phyloP scores from a whole-genome alignment of 2,329 filamentous ascomycete genomes.

The Sporothrix schenckii region DNA sequence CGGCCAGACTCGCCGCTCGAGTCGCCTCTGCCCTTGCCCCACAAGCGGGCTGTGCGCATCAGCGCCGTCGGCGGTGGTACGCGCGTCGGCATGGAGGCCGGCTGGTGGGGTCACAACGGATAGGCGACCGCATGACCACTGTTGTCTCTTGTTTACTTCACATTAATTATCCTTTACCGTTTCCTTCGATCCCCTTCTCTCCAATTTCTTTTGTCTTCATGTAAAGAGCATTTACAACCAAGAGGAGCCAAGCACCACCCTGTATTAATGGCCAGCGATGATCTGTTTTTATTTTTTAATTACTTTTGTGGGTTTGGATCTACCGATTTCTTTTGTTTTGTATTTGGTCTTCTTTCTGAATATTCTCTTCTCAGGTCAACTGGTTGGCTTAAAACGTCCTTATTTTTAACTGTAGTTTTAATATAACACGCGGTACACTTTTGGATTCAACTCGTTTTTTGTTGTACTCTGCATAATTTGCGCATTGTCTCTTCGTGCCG shows the following conservation, averaged over 20 bases:
- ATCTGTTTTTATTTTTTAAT: background rate
- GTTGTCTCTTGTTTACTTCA: background rate
- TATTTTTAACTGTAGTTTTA: slow-evolving; percentile 23
- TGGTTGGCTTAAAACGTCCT: slow-evolving; percentile 18
- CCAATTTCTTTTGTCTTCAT: slow-evolving; percentile 20
- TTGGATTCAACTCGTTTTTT: background rate
- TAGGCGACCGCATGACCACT: slow-evolving; percentile 26
- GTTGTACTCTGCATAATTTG: background rate
- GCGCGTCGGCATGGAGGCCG: slow-evolving; percentile 37
- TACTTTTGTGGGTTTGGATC: background rate
- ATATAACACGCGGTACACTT: slow-evolving; percentile 14
- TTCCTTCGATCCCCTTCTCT: background rate
- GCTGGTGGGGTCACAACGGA: slow-evolving; percentile 41
- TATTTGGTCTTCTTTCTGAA: background rate
- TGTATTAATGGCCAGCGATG: slow-evolving; percentile 23
- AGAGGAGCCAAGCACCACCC: slow-evolving; percentile 15
- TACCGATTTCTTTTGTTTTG: background rate
- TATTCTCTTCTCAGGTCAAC: slow-evolving; percentile 8
- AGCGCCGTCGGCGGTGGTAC: slow-evolving; percentile 43
- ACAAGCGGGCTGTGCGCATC: slow-evolving; percentile 44
- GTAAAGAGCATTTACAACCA: slow-evolving; percentile 18
- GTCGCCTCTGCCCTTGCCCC: slow-evolving; percentile 37
- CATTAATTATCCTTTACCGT: background rate
- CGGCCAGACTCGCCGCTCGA: slow-evolving; percentile 43
- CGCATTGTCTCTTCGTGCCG: background rate